phyloP scores from a whole-genome alignment of 306 rosid genomes.

The Purshia tridentata region DNA sequence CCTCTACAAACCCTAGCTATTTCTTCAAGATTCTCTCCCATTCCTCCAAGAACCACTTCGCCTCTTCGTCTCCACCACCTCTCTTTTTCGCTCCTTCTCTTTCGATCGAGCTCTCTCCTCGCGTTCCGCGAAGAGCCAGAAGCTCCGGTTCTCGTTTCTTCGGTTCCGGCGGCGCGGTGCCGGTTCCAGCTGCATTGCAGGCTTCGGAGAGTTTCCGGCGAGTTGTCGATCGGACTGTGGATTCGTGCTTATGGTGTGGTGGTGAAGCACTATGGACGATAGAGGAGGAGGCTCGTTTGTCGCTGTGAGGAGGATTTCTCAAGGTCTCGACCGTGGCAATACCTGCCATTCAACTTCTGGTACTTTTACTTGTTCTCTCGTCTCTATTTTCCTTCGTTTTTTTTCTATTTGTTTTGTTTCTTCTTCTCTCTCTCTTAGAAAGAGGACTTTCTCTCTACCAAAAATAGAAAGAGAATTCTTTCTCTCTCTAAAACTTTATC shows the following conservation, averaged over 20 bases:
- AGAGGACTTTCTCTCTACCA: constrained; percentile 15
- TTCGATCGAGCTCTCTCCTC: constrained; percentile 16
- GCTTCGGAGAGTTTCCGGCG: neutral
- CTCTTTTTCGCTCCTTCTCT: neutral
- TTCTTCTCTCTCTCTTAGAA: constrained; percentile 7
- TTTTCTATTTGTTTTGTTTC: neutral
- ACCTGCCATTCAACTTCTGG: constrained; percentile 89
- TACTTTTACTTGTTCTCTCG: constrained; percentile 18
- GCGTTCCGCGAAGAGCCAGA: constrained; percentile 23
- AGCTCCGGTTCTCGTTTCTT: constrained; percentile 13
- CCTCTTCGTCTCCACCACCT: neutral
- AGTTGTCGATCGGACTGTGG: constrained; percentile 11
- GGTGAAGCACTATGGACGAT: constrained; percentile 60
- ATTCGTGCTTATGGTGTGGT: constrained; percentile 17
- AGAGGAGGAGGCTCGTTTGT: constrained; percentile 92
- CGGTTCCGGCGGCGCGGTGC: neutral
- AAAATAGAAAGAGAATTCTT: neutral
- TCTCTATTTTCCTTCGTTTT: constrained; percentile 7
- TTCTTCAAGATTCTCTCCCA: constrained; percentile 34
- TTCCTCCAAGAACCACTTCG: constrained; percentile 23
- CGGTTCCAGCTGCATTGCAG: constrained; percentile 3
- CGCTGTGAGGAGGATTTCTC: constrained; percentile 95
- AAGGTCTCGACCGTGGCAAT: constrained; percentile 81
- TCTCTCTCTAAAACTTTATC: constrained; percentile 25
- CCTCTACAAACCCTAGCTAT: constrained; percentile 47